Conservation (phyloP, 139 green algal genomes). For the Ettlia oleoabundans region DNA sequence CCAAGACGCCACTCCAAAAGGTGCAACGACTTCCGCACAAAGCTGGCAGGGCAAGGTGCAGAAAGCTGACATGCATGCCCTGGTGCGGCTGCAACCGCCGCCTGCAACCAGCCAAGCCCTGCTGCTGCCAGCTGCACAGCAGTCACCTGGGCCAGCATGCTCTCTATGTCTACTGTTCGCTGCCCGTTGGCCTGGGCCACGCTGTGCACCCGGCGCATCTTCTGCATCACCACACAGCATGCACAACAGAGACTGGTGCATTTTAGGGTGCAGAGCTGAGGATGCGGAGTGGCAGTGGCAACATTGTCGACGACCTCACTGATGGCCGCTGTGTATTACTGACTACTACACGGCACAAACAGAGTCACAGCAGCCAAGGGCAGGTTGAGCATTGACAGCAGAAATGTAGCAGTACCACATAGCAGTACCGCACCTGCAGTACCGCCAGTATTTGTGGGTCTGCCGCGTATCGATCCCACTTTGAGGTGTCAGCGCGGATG, state of each 20-base stretch:
- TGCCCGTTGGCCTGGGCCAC: slow-evolving; percentile 43
- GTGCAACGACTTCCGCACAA: no score
- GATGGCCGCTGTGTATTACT: no score
- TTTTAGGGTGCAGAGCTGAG: neutral
- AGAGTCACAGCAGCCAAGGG: no score
- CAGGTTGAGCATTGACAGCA: no score
- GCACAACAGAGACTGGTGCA: neutral
- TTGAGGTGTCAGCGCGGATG: slow-evolving; percentile 14
- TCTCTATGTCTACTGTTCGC: slow-evolving; percentile 34
- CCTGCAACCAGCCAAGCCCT: neutral
- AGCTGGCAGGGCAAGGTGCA: no score
- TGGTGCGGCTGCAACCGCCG: no score
- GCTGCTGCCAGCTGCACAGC: neutral
- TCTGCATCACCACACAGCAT: slow-evolving; percentile 2
- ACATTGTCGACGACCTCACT: no score
- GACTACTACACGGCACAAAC: no score
- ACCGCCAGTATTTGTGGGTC: slow-evolving; percentile 36
- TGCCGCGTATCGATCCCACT: slow-evolving; percentile 14
- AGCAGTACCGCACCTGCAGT: slow-evolving; percentile 3
- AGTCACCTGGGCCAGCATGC: slow-evolving; percentile 28
- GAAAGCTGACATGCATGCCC: no score
- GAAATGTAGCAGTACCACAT: no score
- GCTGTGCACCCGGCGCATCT: slow-evolving; percentile 45
- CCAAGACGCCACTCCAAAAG: no score
- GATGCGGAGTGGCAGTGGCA: neutral